These are phyloP conservation scores for Canariomyces notabilis DNA, from an alignment of 2,329 filamentous ascomycete genomes.

Conservation along the genomic window DNA sequence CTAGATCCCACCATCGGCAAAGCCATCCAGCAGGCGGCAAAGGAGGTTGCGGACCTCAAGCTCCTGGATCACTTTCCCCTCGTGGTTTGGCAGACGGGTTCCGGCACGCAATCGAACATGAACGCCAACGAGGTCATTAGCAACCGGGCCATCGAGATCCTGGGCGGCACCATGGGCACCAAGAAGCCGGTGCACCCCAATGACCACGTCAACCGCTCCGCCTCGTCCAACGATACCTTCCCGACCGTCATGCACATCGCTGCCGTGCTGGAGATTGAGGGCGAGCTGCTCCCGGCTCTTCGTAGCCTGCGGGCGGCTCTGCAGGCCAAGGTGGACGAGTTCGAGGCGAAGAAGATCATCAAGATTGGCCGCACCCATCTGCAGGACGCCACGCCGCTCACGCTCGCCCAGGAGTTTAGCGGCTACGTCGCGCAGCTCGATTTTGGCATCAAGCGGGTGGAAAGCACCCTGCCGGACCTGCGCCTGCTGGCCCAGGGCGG, in stretches of 20 bases:
- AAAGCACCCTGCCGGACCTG: constrained; percentile 77
- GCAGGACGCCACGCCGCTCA: constrained; percentile 94
- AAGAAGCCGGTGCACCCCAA: constrained; percentile 99
- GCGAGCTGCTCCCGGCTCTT: constrained; percentile 76
- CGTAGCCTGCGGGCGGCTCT: constrained; percentile 77
- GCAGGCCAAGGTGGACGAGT: constrained; percentile 82
- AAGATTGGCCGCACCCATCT: constrained; percentile 98
- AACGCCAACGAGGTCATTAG: constrained; percentile 99
- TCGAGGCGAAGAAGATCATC: constrained; percentile 82
- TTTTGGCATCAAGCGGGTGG: constrained; percentile 80
- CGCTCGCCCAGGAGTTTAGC: constrained; percentile 94
- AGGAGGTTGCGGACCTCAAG: constrained; percentile 89
- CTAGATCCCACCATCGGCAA: constrained; percentile 81
- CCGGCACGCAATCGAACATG: constrained; percentile 99
- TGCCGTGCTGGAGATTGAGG: constrained; percentile 87
- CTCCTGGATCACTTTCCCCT: constrained; percentile 96
- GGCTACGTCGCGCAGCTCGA: constrained; percentile 95
- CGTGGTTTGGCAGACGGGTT: constrained; percentile 98
- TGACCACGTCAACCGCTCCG: constrained; percentile 99
- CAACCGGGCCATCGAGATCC: constrained; percentile 96
- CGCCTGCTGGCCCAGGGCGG: constrained; percentile 88
- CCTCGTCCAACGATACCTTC: constrained; percentile 98
- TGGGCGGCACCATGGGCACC: constrained; percentile 87
- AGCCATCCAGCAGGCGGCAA: constrained; percentile 90
- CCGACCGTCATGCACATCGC: constrained; percentile 99